Evolutionary conservation across 371 early-diverging fungal genomes (phyloP).

Genomic region (Mortierella sp.): DNA sequence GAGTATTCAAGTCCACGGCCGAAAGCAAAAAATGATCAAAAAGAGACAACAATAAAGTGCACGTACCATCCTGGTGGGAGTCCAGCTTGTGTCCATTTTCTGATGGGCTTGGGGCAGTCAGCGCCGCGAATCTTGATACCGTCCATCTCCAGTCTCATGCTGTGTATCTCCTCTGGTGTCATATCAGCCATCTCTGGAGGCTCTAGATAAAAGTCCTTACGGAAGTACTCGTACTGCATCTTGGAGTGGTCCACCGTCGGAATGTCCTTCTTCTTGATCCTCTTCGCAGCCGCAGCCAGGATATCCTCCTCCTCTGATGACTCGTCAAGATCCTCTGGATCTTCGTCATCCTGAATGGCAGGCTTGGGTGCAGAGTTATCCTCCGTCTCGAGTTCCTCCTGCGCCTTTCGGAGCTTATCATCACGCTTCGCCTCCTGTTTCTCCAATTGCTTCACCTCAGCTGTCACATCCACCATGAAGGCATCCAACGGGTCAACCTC

Average conservation of each 20-base stretch:
- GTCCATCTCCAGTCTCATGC: slow-evolving; percentile 87
- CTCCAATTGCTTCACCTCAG: slow-evolving; percentile 79
- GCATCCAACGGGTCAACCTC: slow-evolving; percentile 84
- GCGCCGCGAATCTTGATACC: slow-evolving; percentile 94
- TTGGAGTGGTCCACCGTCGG: slow-evolving; percentile 90
- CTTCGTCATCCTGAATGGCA: slow-evolving; percentile 61
- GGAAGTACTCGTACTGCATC: slow-evolving; percentile 89
- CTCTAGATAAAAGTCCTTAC: slow-evolving; percentile 97
- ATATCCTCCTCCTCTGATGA: slow-evolving; percentile 78
- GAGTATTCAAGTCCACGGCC: not conserved
- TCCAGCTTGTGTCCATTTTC: slow-evolving; percentile 97
- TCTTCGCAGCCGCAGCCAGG: slow-evolving; percentile 85
- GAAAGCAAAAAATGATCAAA: not conserved
- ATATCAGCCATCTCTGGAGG: slow-evolving; percentile 90
- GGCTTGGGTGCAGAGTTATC: slow-evolving; percentile 27
- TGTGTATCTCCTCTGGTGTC: slow-evolving; percentile 89
- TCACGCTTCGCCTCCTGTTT: slow-evolving; percentile 70
- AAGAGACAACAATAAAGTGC: not conserved
- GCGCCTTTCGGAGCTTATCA: slow-evolving; percentile 44
- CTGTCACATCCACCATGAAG: slow-evolving; percentile 87
- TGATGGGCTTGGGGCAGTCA: slow-evolving; percentile 93
- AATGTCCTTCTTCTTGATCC: slow-evolving; percentile 93
- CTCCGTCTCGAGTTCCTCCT: slow-evolving; percentile 25
- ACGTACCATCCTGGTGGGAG: slow-evolving; percentile 74
- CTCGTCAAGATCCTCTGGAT: slow-evolving; percentile 65